phyloP scores from a whole-genome alignment of 345 rosid genomes.

The Carallia brachiata region DNA sequence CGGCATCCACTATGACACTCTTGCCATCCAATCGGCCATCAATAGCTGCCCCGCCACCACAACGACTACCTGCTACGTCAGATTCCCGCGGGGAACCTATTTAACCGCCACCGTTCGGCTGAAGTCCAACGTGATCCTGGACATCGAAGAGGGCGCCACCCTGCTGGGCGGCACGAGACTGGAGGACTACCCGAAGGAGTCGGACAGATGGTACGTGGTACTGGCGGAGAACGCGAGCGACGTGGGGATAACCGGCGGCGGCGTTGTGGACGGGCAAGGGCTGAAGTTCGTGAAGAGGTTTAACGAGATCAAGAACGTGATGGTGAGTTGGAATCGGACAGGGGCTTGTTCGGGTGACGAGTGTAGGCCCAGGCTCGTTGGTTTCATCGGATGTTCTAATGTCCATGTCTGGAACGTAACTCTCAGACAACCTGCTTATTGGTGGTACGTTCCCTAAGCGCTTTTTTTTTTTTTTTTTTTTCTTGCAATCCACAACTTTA shows the following conservation, averaged over 20 bases:
- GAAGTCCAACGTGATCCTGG: conserved; percentile 57
- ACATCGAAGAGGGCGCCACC: conserved; percentile 59
- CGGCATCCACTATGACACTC: conserved; percentile 68
- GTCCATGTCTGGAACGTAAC: conserved; percentile 66
- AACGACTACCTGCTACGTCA: conserved; percentile 47
- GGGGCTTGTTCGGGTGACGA: conserved; percentile 88
- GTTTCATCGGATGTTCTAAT: conserved; percentile 64
- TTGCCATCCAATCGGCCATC: conserved; percentile 71
- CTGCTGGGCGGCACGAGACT: conserved; percentile 65
- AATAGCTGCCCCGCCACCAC: conserved; percentile 49
- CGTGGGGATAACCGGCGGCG: conserved; percentile 90
- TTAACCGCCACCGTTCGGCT: conserved; percentile 74
- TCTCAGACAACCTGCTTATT: conserved; percentile 76
- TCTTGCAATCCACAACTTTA: neutral
- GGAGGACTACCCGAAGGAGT: conserved; percentile 59
- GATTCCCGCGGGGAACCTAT: conserved; percentile 70
- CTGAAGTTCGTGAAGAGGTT: conserved; percentile 62
- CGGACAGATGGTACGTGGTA: conserved; percentile 71
- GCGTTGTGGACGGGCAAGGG: conserved; percentile 83
- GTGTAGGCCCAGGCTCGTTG: conserved; percentile 77
- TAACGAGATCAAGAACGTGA: conserved; percentile 71
- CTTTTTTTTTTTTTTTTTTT: neutral
- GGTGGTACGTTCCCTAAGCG: conserved; percentile 60
- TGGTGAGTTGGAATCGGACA: conserved; percentile 89
- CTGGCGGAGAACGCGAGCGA: conserved; percentile 68